These are phyloP conservation scores for Mucor velutinosus DNA, from an alignment of 371 early-diverging fungal genomes.

Conservation along the genomic window DNA sequence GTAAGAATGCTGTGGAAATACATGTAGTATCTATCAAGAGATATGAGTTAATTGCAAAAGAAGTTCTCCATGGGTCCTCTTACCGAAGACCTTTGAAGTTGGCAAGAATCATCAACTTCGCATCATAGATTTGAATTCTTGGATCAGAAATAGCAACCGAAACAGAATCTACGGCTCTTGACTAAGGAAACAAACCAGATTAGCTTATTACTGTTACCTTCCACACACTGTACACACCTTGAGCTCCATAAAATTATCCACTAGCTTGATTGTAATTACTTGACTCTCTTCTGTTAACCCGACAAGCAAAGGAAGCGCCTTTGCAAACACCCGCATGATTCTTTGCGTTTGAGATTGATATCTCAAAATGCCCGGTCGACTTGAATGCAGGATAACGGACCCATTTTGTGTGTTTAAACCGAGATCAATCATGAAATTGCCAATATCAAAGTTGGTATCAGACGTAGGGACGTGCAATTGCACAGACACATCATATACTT, in stretches of 20 bases:
- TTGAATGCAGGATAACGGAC: constrained; percentile 49
- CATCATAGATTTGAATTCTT: constrained; percentile 71
- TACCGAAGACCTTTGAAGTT: constrained; percentile 81
- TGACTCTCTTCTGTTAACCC: constrained; percentile 73
- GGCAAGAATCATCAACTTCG: constrained; percentile 66
- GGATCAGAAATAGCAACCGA: constrained; percentile 60
- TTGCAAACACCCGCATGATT: constrained; percentile 63
- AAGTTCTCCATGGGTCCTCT: too few species aligned
- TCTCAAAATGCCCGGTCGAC: constrained; percentile 75
- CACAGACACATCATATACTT: constrained; percentile 54
- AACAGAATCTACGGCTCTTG: constrained; percentile 59
- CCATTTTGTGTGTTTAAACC: constrained; percentile 59
- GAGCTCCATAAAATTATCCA: constrained; percentile 72
- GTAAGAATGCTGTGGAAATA: constrained; percentile 78
- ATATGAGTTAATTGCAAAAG: neutral
- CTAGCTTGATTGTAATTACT: constrained; percentile 58
- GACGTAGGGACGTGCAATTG: constrained; percentile 84
- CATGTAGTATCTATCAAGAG: constrained; percentile 68
- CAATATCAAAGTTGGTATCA: constrained; percentile 74
- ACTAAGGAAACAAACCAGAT: neutral
- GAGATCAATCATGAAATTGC: constrained; percentile 83
- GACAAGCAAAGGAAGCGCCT: constrained; percentile 68
- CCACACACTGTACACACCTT: constrained; percentile 30
- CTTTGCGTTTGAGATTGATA: constrained; percentile 76
- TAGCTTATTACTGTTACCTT: neutral